Evolutionary conservation across 345 rosid genomes (phyloP).

Genomic region (Acer negundo): DNA sequence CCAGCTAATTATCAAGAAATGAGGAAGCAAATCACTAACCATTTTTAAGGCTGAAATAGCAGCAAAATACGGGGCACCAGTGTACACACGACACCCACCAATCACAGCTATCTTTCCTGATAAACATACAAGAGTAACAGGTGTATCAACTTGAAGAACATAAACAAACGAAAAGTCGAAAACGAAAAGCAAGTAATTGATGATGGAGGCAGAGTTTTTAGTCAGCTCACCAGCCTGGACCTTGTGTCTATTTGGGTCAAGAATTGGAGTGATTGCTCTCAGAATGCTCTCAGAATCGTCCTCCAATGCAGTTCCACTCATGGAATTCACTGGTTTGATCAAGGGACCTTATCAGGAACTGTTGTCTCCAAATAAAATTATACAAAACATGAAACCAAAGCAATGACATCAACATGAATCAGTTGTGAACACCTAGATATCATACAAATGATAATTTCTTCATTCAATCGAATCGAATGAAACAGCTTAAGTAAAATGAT

Average conservation of each 20-base stretch:
- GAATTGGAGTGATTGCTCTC: slow-evolving; percentile 63
- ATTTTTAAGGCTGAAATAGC: slow-evolving; percentile 96
- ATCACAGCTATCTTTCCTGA: slow-evolving; percentile 91
- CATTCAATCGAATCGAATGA: no score
- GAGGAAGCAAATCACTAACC: slow-evolving; percentile 36
- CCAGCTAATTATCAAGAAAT: not conserved
- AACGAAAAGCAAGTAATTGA: not conserved
- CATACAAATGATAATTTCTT: no score
- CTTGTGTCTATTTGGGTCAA: slow-evolving; percentile 65
- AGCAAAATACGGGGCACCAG: slow-evolving; percentile 96
- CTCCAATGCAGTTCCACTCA: slow-evolving; percentile 39
- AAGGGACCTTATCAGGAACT: slow-evolving; percentile 55
- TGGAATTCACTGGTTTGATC: slow-evolving; percentile 31
- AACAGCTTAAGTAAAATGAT: no score
- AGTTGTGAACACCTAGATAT: no score
- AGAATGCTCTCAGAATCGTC: slow-evolving; percentile 69
- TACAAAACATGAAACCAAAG: no score
- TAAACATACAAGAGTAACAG: not conserved
- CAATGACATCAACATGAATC: no score
- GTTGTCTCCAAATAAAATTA: slow-evolving; percentile 36
- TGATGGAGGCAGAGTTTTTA: not conserved
- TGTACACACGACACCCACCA: slow-evolving; percentile 98
- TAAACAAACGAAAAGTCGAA: not conserved
- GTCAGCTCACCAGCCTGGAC: slow-evolving; percentile 86
- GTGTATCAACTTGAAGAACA: not conserved